phyloP scores from a whole-genome alignment of 78 protist species.

The Cavenderia fasciculata region DNA sequence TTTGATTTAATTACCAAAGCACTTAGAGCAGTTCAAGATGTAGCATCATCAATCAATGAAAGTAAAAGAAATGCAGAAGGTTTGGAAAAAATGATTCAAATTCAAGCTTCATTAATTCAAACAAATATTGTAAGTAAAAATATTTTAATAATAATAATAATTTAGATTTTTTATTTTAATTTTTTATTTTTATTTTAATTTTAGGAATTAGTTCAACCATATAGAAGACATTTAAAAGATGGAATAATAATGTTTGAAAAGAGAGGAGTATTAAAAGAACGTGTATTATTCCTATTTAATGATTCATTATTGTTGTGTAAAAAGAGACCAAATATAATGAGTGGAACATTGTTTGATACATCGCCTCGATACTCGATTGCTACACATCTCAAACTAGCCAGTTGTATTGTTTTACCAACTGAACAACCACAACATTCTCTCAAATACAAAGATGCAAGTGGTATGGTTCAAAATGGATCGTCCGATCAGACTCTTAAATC shows the following conservation, averaged over 20 bases:
- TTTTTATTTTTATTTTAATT: background rate
- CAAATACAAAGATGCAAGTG: too few species aligned
- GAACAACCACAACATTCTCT: too few species aligned
- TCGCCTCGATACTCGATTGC: conserved; percentile 27
- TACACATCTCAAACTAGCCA: conserved; percentile 1
- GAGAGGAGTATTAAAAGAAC: conserved; percentile 43
- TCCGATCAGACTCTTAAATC: conserved; percentile 40
- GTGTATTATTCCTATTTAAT: conserved; percentile 50
- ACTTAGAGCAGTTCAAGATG: conserved; percentile 32
- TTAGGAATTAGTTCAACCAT: conserved; percentile 51
- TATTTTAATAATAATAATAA: background rate
- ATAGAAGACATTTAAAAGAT: conserved; percentile 52
- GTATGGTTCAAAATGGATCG: too few species aligned
- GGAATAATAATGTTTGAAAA: conserved; percentile 32
- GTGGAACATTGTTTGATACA: background rate
- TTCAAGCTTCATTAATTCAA: conserved; percentile 43
- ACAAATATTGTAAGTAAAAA: conserved; percentile 15
- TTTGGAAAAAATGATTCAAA: conserved; percentile 37
- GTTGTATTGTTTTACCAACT: conserved; percentile 20
- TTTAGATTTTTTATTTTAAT: background rate
- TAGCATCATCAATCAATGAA: conserved; percentile 52
- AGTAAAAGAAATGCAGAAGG: conserved; percentile 77
- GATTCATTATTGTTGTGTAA: conserved; percentile 57
- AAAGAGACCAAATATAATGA: too few species aligned
- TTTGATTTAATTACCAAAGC: conserved; percentile 40